Evolutionary conservation across 495 filamentous ascomycete genomes (phyloP), one percentile per base, ranked within the genome.

Genomic region (Annulohypoxylon moriforme): DNA sequence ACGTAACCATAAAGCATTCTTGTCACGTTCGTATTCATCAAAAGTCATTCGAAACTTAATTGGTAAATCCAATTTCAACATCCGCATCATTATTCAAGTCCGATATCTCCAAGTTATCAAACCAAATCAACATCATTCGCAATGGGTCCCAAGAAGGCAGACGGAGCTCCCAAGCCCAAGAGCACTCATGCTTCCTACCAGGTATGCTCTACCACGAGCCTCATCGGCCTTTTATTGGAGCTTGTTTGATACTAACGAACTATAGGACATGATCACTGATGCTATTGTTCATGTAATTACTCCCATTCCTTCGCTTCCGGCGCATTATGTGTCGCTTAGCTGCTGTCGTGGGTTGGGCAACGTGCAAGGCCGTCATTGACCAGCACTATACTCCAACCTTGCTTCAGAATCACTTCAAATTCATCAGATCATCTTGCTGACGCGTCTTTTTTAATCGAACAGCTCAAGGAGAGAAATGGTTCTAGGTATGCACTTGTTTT

Each of bases 111-210:
- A n/a, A 52, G 34, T 38, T 71, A 33, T 40, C 16, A 58, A 52
- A 52, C 47, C 7, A 34, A 59, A 22, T 42, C 53, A 34, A 60
- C 52, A 74, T 44, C 76, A 71, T 70, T 80, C 83, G 80, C 74
- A 78, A 90, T 90, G 88, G 81, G 88, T 87, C 87, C 88, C 79
- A 90, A 90, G 86, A 90, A 90, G 83, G 78, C 86, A 70, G 80
- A 82, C 47, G 76, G 85, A 71, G 73, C 85, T 52, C 81, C 85
- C 81, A 88, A 88, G 85, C 73, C 86, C 76, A 89, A 89, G 86
- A 80, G 80, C 75, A 78, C 83, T 59, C 83, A 86, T 59, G 78
- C 85, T 80, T 82, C 83, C 34, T 87, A 88, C 73, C 89, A 90
- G 82, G 84, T 85, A 76, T 80, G 88, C 82, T 71, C 53, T 79